A percentile compares a stretch with the other conserved stretches of the same genome.
These are phyloP conservation scores for Ustilago sp. DNA, from an alignment of 1,284 basidiomycete genomes.

Conservation along the genomic window DNA sequence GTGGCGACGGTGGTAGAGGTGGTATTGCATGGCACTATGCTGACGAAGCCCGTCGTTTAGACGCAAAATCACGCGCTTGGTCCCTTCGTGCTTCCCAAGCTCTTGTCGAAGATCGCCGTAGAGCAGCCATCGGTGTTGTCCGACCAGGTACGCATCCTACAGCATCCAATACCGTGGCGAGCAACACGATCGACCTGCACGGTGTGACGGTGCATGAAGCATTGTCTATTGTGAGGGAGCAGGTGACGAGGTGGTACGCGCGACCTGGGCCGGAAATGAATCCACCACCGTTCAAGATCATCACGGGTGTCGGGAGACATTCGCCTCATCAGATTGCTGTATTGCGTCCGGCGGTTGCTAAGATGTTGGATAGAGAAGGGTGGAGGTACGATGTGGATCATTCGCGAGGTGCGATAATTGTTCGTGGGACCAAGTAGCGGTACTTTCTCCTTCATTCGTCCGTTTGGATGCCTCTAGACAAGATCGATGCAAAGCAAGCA, in stretches of 20 bases:
- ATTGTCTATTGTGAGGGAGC: slow-evolving; percentile 66
- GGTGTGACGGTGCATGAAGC: slow-evolving; percentile 69
- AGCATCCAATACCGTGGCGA: slow-evolving; percentile 17
- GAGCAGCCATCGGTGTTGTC: slow-evolving; percentile 34
- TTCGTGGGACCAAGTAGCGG: slow-evolving; percentile 43
- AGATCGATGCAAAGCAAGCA: neutral
- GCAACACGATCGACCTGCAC: slow-evolving; percentile 68
- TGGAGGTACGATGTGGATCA: slow-evolving; percentile 63
- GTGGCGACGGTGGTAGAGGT: slow-evolving; percentile 34
- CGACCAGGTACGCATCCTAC: slow-evolving; percentile 12
- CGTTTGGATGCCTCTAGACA: neutral
- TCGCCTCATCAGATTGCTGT: slow-evolving; percentile 66
- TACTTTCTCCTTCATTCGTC: neutral
- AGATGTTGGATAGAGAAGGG: slow-evolving; percentile 66
- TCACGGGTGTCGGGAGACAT: slow-evolving; percentile 70
- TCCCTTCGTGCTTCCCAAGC: slow-evolving; percentile 65
- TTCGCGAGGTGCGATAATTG: slow-evolving; percentile 42
- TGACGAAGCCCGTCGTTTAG: slow-evolving; percentile 67
- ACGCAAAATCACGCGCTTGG: slow-evolving; percentile 67
- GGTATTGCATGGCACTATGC: slow-evolving; percentile 65
- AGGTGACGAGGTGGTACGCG: slow-evolving; percentile 64
- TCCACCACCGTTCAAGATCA: slow-evolving; percentile 64
- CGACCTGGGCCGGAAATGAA: slow-evolving; percentile 24
- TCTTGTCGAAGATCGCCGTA: slow-evolving; percentile 65
- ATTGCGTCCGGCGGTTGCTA: slow-evolving; percentile 67